Base-by-base conservation (phyloP, 441 rosid species). In the Erysimum cheiri region DNA sequence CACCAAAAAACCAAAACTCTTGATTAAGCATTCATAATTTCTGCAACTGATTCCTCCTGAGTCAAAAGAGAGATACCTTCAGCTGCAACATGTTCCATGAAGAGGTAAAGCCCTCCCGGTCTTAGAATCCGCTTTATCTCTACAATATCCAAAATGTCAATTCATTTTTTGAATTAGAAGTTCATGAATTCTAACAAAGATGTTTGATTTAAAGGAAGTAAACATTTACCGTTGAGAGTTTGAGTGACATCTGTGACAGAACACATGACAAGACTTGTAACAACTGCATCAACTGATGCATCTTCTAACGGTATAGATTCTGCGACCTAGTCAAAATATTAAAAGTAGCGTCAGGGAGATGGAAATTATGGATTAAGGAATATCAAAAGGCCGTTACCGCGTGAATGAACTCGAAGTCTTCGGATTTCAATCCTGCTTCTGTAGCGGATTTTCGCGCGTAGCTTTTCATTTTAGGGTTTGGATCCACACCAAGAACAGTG, bases 71-170 rank as follows among this genome's bases (percentile, higher is more conserved):
- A 53, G 0, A 31, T 77, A 88, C 95, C 97, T 84, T 87, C 68
- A 8, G 97, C 97, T 48, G 97, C 96, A 60, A 90, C 91, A 73
- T 94, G 97, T 79, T 94, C 99, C 53, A 92, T 84, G 50, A 94
- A 91, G 40, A 91, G 10, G 78, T 86, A 94, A 60, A 69, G 46
- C 67, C 96, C 97, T 19, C 91, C 90, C 1, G 96, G 98, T 79
- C 78, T 94, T 36, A 94, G 80, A 81, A 90, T 88, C 76, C 99
- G 80, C 79, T 81, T 85, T 59, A 89, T 83, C 88, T 94, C 96
- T 93, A 67, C 39, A 79, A 28, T 31, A 39, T 12, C 5, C 55
- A 54, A 69, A 69, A 48, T 41, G 5, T 4, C 8, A 14, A 6
- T 43, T 15, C 48, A 44, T 14, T 44, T 44, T 9, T 44, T 44